A percentile compares a stretch with the other conserved stretches of the same genome.
Conservation (phyloP, 2,329 filamentous ascomycete species). For the Fusarium odoratissimum region DNA sequence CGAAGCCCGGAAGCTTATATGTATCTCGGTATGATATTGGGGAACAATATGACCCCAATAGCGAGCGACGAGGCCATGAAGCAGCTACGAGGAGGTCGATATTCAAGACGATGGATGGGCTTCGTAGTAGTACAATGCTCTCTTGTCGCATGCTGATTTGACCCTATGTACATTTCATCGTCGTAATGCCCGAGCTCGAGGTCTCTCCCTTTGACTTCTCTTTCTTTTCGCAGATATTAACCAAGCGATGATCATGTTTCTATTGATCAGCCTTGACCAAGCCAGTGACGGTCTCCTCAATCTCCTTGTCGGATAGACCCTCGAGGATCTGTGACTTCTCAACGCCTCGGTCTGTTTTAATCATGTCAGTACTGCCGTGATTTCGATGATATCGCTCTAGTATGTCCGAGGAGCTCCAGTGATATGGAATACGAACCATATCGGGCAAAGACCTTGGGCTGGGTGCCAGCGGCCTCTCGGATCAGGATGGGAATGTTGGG, state of each 20-base stretch:
- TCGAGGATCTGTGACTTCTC: conserved; percentile 69
- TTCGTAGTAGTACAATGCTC: conserved; percentile 40
- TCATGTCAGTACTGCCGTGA: conserved; percentile 17
- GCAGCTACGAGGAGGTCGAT: background rate
- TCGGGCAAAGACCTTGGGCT: conserved; percentile 90
- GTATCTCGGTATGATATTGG: background rate
- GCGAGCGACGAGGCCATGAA: background rate
- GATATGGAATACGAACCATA: conserved; percentile 72
- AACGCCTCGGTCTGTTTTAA: conserved; percentile 62
- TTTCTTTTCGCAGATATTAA: conserved; percentile 4
- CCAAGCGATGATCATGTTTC: background rate
- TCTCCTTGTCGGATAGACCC: conserved; percentile 70
- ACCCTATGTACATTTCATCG: conserved; percentile 44
- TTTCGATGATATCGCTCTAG: background rate
- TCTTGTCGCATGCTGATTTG: conserved; percentile 35
- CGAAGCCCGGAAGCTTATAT: background rate
- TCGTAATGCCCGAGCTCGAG: conserved; percentile 11
- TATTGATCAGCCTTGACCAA: conserved; percentile 59
- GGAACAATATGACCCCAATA: background rate
- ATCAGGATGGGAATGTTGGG: conserved; percentile 93
- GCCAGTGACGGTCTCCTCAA: conserved; percentile 67
- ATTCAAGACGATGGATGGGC: background rate
- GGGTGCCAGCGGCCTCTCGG: conserved; percentile 86
- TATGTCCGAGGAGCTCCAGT: background rate
- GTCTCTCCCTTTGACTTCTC: conserved; percentile 1